Conservation (phyloP, 495 filamentous ascomycete genomes). For the Barbatosphaeria neglecta region DNA sequence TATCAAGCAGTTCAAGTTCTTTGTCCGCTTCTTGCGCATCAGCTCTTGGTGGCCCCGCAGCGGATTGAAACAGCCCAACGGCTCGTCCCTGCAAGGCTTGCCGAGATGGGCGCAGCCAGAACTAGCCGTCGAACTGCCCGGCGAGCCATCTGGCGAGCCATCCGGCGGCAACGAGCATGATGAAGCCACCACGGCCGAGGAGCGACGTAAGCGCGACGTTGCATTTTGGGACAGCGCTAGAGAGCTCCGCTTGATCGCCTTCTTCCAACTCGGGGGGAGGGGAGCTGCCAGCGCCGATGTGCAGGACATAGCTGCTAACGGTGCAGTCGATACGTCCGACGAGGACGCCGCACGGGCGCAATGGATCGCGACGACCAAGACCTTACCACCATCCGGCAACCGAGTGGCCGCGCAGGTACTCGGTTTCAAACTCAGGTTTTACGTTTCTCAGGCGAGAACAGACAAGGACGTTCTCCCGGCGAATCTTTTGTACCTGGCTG, state of each 20-base stretch:
- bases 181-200: constrained; percentile 34
- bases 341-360: constrained; percentile 42
- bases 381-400: constrained; percentile 74
- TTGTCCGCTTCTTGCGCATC: constrained; percentile 75
- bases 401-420: constrained; percentile 85
- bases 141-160: no score
- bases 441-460: constrained; percentile 59
- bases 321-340: constrained; percentile 18
- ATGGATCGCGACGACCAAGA: constrained; percentile 72
- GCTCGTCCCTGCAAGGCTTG: constrained; percentile 40
- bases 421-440: constrained; percentile 96
- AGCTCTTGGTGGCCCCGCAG: constrained; percentile 96
- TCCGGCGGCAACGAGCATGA: no score
- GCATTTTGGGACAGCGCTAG: constrained; percentile 75
- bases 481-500: constrained; percentile 82
- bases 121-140: constrained; percentile 31
- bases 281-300: constrained; percentile 39
- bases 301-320: constrained; percentile 31
- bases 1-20: constrained; percentile 61
- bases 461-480: constrained; percentile 61
- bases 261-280: constrained; percentile 71
- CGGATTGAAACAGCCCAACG: constrained; percentile 18
- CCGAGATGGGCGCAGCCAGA: constrained; percentile 74
- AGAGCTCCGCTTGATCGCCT: constrained; percentile 65
- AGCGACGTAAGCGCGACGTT: constrained; percentile 52